These are phyloP conservation scores for Yueomyces sinensis DNA, from an alignment of 805 yeast genomes.

Conservation along the genomic window DNA sequence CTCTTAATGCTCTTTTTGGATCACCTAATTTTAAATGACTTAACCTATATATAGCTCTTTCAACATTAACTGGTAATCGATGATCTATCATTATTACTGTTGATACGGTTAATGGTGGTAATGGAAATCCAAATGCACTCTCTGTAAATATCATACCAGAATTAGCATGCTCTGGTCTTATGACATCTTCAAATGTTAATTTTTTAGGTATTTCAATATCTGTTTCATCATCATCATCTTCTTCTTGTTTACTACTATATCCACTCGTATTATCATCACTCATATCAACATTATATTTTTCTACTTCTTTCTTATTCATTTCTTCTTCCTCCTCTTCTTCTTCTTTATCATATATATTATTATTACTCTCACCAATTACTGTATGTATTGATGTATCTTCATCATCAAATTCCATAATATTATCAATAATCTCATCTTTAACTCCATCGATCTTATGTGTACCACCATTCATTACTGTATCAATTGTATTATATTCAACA, in stretches of 20 bases:
- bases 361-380: too few relatives aligned
- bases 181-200: conserved; percentile 24
- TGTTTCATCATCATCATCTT: conserved; percentile 1
- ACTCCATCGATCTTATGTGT: neutral
- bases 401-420: too few relatives aligned
- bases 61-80: conserved; percentile 88
- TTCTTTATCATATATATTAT: too few relatives aligned
- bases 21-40: conserved; percentile 91
- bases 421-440: too few relatives aligned
- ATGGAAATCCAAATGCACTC: conserved; percentile 78
- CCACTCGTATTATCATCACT: conserved; percentile 3
- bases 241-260: neutral
- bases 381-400: too few relatives aligned
- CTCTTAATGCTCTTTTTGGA: conserved; percentile 79
- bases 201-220: conserved; percentile 14
- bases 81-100: conserved; percentile 72
- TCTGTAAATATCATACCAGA: conserved; percentile 52
- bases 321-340: too few relatives aligned
- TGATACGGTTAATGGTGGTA: conserved; percentile 67
- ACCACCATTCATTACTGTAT: neutral
- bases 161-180: conserved; percentile 32
- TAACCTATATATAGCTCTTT: conserved; percentile 84
- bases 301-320: too few relatives aligned
- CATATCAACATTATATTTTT: conserved; percentile 1
- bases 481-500: neutral